phyloP scores from a whole-genome alignment of 169 alveolate species.

The Plasmodium gallinaceum region DNA sequence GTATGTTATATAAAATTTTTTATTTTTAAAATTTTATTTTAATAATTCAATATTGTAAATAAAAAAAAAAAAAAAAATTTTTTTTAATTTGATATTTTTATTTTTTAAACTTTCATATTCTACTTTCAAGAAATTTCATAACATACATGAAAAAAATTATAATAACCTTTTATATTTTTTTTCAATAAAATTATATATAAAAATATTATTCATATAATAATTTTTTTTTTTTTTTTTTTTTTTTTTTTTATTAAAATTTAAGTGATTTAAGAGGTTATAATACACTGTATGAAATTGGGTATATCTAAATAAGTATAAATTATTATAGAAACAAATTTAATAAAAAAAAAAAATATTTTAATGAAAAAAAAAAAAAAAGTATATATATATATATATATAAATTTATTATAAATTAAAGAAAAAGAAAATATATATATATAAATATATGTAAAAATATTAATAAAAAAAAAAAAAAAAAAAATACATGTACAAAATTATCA shows the following conservation, averaged over 20 bases:
- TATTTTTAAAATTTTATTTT: background rate
- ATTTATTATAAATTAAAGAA: background rate
- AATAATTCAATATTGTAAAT: background rate
- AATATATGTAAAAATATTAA: background rate
- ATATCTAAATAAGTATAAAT: background rate
- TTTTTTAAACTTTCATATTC: no score
- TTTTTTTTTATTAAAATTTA: background rate
- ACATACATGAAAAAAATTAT: no score
- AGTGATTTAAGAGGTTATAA: conserved; percentile 8
- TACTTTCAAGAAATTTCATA: no score
- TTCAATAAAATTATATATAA: no score
- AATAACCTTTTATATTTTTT: no score
- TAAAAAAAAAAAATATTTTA: background rate
- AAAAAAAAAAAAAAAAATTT: no score
- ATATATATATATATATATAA: background rate
- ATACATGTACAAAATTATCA: background rate
- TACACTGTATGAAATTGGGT: background rate
- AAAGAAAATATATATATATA: background rate
- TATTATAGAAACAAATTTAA: background rate
- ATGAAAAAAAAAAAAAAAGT: background rate
- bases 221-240: no score
- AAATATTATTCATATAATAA: no score
- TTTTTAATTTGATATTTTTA: no score
- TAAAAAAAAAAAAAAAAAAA: conserved; percentile 2
- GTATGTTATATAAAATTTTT: background rate